These are phyloP conservation scores for Samsoniella hepiali DNA, from an alignment of 2,329 filamentous ascomycete species.

Conservation along the genomic window DNA sequence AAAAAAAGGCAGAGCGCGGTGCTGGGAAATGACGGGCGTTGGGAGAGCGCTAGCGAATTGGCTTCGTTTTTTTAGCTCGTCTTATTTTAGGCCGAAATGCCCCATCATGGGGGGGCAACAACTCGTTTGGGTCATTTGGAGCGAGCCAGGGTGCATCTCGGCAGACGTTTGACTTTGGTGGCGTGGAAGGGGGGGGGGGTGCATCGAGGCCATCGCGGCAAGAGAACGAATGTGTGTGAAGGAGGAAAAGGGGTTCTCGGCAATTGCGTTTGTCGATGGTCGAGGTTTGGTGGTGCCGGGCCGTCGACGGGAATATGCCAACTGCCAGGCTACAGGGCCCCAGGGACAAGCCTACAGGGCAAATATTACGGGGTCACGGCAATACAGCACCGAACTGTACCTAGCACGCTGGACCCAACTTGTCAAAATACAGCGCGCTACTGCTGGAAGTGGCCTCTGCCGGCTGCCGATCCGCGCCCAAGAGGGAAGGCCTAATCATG, in stretches of 20 bases:
- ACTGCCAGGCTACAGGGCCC: background rate
- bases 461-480: background rate
- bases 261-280: conserved; percentile 1
- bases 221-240: background rate
- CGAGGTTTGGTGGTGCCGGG: background rate
- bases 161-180: background rate
- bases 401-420: no score
- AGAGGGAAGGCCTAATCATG: background rate
- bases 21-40: conserved; percentile 5
- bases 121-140: background rate
- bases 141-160: background rate
- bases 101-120: background rate
- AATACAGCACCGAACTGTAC: background rate
- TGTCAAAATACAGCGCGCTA: background rate
- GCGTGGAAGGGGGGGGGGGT: background rate
- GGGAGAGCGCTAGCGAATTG: background rate
- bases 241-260: background rate
- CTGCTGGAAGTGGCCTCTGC: background rate
- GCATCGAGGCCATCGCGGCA: background rate
- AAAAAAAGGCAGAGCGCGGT: background rate
- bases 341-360: background rate
- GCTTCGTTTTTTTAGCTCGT: conserved; percentile 3
- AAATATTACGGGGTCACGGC: no score
- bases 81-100: background rate
- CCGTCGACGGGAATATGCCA: background rate